Evolutionary conservation across 495 filamentous ascomycete genomes (phyloP).

Genomic region (Hypoxylon fragiforme): DNA sequence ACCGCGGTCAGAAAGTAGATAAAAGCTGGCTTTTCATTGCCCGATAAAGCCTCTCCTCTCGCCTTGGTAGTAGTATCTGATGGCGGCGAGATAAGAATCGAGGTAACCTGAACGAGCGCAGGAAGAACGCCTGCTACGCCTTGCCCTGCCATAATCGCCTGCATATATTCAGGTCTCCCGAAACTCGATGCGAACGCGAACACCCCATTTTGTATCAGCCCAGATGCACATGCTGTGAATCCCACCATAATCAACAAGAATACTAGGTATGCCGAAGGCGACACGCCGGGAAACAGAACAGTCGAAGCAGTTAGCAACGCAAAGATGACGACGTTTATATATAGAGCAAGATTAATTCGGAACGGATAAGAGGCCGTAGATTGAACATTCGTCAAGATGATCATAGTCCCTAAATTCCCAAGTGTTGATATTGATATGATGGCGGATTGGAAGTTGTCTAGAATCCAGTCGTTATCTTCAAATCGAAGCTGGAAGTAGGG

Average conservation of each 20-base stretch:
- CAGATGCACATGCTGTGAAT: constrained; percentile 72
- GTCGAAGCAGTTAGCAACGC: constrained; percentile 80
- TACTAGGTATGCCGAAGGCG: constrained; percentile 67
- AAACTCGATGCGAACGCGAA: constrained; percentile 91
- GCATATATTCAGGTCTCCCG: constrained; percentile 81
- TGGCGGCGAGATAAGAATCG: constrained; percentile 71
- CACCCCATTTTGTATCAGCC: constrained; percentile 88
- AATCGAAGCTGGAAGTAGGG: constrained; percentile 93
- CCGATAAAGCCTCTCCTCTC: constrained; percentile 9
- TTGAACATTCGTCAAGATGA: constrained; percentile 78
- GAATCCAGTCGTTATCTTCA: constrained; percentile 65
- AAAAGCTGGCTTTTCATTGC: constrained; percentile 70
- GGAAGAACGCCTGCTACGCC: constrained; percentile 91
- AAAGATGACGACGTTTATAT: constrained; percentile 73
- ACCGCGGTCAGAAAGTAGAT: constrained; percentile 91
- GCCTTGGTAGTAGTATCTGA: constrained; percentile 14
- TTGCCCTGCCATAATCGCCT: constrained; percentile 96
- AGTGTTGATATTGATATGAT: constrained; percentile 85
- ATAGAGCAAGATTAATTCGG: constrained; percentile 73
- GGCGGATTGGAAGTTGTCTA: constrained; percentile 80
- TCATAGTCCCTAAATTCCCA: constrained; percentile 73
- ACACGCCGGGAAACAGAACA: constrained; percentile 59
- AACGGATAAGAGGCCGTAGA: constrained; percentile 78
- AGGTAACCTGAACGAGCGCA: constrained; percentile 80
- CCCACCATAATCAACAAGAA: constrained; percentile 88